phyloP scores from a whole-genome alignment of 345 rosid genomes.

The Lumnitzera racemosa region DNA sequence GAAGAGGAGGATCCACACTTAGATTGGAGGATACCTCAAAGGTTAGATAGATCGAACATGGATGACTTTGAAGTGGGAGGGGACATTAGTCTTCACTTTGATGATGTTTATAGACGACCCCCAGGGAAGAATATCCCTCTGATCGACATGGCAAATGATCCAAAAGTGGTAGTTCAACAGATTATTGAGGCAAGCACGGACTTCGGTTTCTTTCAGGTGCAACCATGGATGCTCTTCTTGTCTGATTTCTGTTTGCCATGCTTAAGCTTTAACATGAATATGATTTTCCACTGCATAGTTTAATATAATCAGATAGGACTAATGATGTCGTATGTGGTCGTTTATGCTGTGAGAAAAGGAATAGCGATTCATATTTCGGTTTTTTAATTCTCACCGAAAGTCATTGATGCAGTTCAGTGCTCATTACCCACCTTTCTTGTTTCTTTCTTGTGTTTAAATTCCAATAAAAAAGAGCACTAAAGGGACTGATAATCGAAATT shows the following conservation, averaged over 20 bases:
- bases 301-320: too few relatives aligned
- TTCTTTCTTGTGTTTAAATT: too few relatives aligned
- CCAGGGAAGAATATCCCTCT: constrained; percentile 14
- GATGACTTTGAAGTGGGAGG: constrained; percentile 57
- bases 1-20: constrained; percentile 40
- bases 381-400: too few relatives aligned
- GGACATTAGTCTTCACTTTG: constrained; percentile 63
- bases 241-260: not conserved
- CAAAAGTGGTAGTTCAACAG: not conserved
- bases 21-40: constrained; percentile 26
- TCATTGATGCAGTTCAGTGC: too few relatives aligned
- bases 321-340: not conserved
- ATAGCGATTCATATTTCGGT: not conserved
- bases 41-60: constrained; percentile 30
- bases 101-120: constrained; percentile 63
- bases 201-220: constrained; percentile 22
- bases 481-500: too few relatives aligned
- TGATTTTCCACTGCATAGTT: not conserved
- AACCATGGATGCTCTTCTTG: not conserved
- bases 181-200: constrained; percentile 15
- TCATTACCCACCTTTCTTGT: too few relatives aligned
- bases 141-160: constrained; percentile 10
- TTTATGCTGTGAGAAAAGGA: not conserved
- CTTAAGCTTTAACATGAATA: too few relatives aligned
- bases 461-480: too few relatives aligned